Conservation (phyloP, 352 stramenopile genomes). For the Pythium aphanidermatum region DNA sequence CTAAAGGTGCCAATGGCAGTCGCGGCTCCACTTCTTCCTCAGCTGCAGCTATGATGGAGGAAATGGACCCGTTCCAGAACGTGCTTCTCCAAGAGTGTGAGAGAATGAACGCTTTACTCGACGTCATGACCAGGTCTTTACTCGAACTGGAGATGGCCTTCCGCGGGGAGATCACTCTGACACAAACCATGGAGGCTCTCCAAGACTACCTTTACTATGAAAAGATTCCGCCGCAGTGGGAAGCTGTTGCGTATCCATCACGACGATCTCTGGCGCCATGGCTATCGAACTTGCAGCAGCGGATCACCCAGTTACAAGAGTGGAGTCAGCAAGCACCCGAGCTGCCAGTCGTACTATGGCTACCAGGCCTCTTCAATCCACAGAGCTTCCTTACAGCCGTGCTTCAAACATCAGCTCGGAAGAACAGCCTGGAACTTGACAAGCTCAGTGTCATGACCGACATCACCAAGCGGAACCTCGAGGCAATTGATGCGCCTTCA, state of each 20-base stretch:
- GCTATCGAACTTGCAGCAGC: conserved; percentile 81
- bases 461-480: conserved; percentile 85
- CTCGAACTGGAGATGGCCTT: conserved; percentile 85
- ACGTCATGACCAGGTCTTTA: conserved; percentile 70
- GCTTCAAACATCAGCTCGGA: conserved; percentile 67
- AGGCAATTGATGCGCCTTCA: conserved; percentile 70
- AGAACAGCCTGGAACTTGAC: conserved; percentile 78
- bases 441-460: conserved; percentile 73
- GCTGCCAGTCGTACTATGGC: conserved; percentile 75
- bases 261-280: conserved; percentile 72
- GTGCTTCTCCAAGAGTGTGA: conserved; percentile 89
- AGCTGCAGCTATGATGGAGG: conserved; percentile 35
- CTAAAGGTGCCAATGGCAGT: background rate
- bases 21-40: conserved; percentile 8
- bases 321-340: conserved; percentile 77
- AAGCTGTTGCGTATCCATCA: conserved; percentile 71
- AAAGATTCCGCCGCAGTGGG: conserved; percentile 63
- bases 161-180: conserved; percentile 85
- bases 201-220: conserved; percentile 77
- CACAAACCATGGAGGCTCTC: conserved; percentile 80
- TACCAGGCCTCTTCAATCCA: conserved; percentile 80
- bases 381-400: conserved; percentile 83
- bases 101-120: conserved; percentile 80
- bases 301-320: conserved; percentile 83
- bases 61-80: conserved; percentile 89